Evolutionary conservation across 2,329 filamentous ascomycete genomes (phyloP).

Genomic region (Sporothrix luriei): DNA sequence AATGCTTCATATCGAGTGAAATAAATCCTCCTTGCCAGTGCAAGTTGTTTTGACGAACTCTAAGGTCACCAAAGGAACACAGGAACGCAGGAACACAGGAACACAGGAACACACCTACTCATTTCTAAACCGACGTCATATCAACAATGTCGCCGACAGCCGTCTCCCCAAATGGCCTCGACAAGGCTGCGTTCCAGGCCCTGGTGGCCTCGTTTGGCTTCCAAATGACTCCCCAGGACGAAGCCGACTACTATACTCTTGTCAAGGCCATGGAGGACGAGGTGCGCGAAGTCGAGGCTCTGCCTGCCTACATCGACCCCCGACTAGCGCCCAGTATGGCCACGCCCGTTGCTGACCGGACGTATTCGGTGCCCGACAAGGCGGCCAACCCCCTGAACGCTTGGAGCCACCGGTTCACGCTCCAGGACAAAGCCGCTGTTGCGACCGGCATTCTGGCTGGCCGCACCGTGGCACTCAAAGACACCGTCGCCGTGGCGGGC

Average conservation of each 20-base stretch:
- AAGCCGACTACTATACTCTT: slow-evolving; percentile 40
- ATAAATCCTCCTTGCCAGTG: background rate
- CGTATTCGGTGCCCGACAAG: slow-evolving; percentile 36
- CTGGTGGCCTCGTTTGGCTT: slow-evolving; percentile 33
- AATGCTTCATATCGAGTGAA: background rate
- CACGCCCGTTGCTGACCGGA: slow-evolving; percentile 31
- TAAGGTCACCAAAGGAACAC: background rate
- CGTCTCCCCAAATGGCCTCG: slow-evolving; percentile 20
- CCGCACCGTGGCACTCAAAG: slow-evolving; percentile 72
- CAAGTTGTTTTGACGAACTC: background rate
- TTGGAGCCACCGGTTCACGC: slow-evolving; percentile 43
- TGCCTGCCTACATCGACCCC: slow-evolving; percentile 40
- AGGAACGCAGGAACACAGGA: no score
- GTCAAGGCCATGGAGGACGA: slow-evolving; percentile 40
- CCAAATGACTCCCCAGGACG: slow-evolving; percentile 37
- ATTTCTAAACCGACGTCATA: background rate
- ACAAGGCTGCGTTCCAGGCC: slow-evolving; percentile 32
- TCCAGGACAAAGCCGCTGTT: slow-evolving; percentile 35
- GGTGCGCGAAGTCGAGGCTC: slow-evolving; percentile 37
- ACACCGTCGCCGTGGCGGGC: slow-evolving; percentile 72
- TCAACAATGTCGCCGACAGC: background rate
- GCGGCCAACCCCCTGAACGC: slow-evolving; percentile 43
- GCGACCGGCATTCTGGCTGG: slow-evolving; percentile 64
- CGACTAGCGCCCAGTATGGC: slow-evolving; percentile 35
- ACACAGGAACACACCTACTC: background rate